phyloP scores from a whole-genome alignment of 2,329 filamentous ascomycete genomes.

The Fusarium mangiferae region DNA sequence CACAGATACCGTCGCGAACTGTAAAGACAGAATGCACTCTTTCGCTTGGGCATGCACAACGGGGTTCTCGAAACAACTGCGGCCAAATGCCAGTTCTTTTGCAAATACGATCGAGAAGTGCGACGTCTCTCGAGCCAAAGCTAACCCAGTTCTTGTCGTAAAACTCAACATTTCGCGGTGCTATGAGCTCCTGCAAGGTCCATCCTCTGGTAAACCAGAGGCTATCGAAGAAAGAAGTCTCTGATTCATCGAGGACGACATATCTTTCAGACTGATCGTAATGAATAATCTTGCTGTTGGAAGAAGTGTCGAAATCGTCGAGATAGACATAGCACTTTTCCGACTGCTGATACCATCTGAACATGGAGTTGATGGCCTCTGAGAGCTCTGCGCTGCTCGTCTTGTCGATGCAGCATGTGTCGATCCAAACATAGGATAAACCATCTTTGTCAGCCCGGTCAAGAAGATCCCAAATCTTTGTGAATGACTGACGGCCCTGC shows the following conservation, averaged over 20 bases:
- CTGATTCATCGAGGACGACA: neutral
- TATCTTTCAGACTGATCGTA: neutral
- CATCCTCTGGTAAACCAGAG: constrained; percentile 3
- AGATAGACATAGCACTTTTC: constrained; percentile 43
- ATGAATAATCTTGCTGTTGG: neutral
- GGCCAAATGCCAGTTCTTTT: constrained; percentile 30
- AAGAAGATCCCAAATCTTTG: constrained; percentile 35
- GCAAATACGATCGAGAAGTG: constrained; percentile 31
- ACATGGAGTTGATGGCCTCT: constrained; percentile 46
- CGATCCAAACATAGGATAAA: constrained; percentile 40
- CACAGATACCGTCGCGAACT: constrained; percentile 35
- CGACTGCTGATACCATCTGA: constrained; percentile 42
- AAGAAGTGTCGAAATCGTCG: constrained; percentile 11
- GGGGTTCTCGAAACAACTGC: constrained; percentile 30
- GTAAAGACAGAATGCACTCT: neutral
- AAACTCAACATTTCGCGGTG: neutral
- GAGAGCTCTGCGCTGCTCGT: constrained; percentile 42
- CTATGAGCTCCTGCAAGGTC: neutral
- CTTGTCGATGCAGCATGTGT: constrained; percentile 47
- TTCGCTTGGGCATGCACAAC: constrained; percentile 25
- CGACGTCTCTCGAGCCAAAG: constrained; percentile 40
- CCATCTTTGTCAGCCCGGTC: constrained; percentile 19
- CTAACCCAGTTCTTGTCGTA: constrained; percentile 38
- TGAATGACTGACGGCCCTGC: constrained; percentile 1
- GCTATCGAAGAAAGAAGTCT: constrained; percentile 27